A percentile compares a stretch with the other conserved stretches of the same genome.
Evolutionary conservation across 129 eudicot species (phyloP).

Genomic region (Helianthus annuus): DNA sequence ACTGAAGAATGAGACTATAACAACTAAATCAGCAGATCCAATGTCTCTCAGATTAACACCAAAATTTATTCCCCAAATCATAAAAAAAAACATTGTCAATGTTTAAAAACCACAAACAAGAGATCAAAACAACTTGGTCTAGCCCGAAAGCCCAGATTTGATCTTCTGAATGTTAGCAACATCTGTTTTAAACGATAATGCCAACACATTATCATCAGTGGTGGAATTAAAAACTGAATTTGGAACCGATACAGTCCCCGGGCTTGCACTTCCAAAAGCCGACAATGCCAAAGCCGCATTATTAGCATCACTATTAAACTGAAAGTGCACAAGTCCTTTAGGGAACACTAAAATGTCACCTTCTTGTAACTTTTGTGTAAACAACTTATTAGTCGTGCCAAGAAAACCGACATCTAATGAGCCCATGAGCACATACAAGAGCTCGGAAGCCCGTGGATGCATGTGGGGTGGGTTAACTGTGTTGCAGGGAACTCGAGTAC

Average conservation of each 20-base stretch:
- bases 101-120: too few species aligned
- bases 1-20: too few species aligned
- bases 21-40: too few species aligned
- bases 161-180: conserved; percentile 33
- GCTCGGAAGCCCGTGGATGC: conserved; percentile 39
- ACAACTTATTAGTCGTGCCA: conserved; percentile 31
- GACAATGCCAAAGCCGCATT: conserved; percentile 27
- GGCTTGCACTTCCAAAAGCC: conserved; percentile 26
- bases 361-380: conserved; percentile 27
- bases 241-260: conserved; percentile 22
- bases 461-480: too few species aligned
- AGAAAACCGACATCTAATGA: conserved; percentile 30
- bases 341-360: conserved; percentile 39
- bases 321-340: conserved; percentile 38
- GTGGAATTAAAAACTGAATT: conserved; percentile 28
- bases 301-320: conserved; percentile 21
- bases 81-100: background rate
- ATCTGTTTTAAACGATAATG: conserved; percentile 31
- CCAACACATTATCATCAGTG: conserved; percentile 16
- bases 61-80: conserved; percentile 13
- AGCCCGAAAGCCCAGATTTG: conserved; percentile 24
- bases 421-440: conserved; percentile 30
- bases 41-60: background rate
- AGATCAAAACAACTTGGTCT: background rate
- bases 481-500: too few species aligned